Evolutionary conservation across 768 basidiomycete species (phyloP).

Genomic region (Pisolithus microcarpus): DNA sequence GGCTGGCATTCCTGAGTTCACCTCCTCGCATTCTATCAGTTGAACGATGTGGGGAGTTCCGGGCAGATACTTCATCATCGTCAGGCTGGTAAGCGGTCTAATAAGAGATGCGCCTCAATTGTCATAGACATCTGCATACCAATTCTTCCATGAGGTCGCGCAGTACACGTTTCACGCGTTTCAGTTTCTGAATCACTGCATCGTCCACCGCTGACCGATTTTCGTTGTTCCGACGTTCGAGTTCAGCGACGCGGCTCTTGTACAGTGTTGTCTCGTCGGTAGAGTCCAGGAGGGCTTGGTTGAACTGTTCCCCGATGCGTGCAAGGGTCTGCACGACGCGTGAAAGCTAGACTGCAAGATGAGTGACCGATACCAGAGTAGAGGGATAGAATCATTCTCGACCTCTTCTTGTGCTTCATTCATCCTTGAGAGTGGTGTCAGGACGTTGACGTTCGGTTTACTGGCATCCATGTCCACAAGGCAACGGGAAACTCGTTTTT

Average conservation of each 20-base stretch:
- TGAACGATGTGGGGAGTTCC: slow-evolving; percentile 7
- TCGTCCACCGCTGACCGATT: slow-evolving; percentile 14
- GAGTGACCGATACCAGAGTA: background rate
- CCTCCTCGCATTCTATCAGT: no score
- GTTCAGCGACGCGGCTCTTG: slow-evolving; percentile 28
- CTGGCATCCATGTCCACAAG: background rate
- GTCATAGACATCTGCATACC: slow-evolving; percentile 15
- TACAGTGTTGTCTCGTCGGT: slow-evolving; percentile 17
- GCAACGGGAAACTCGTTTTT: background rate
- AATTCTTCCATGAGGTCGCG: slow-evolving; percentile 36
- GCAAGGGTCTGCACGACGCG: slow-evolving; percentile 22
- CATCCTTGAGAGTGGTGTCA: slow-evolving; percentile 15
- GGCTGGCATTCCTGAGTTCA: no score
- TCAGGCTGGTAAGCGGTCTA: slow-evolving; percentile 11
- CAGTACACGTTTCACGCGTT: slow-evolving; percentile 34
- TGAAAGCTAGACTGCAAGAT: slow-evolving; percentile 10
- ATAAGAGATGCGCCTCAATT: background rate
- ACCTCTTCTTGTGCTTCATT: slow-evolving; percentile 25
- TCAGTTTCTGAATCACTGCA: slow-evolving; percentile 24
- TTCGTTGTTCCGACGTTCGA: slow-evolving; percentile 28
- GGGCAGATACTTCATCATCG: slow-evolving; percentile 8
- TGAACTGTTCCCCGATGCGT: slow-evolving; percentile 27
- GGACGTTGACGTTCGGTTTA: background rate
- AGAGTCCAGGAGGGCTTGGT: slow-evolving; percentile 11
- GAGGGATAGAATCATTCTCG: background rate